Evolutionary conservation across 768 basidiomycete species (phyloP).

Genomic region (Boletellus emodensis): DNA sequence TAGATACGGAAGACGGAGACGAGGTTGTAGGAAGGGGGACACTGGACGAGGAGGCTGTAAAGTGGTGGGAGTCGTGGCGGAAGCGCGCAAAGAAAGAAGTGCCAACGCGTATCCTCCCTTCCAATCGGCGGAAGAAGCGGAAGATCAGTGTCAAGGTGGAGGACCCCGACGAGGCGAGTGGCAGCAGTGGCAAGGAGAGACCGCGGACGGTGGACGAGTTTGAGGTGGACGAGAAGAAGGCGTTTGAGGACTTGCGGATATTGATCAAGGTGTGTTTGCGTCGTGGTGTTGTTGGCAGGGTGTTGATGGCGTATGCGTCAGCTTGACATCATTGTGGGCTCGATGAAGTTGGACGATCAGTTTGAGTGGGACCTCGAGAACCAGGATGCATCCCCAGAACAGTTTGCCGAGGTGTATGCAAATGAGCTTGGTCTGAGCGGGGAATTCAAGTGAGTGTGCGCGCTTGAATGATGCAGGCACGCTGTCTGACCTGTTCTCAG

Average conservation of each 20-base stretch:
- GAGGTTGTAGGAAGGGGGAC: conserved; percentile 33
- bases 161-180: conserved; percentile 20
- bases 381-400: conserved; percentile 76
- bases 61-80: conserved; percentile 75
- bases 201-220: conserved; percentile 58
- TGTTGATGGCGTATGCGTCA: conserved; percentile 29
- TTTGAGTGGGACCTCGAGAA: conserved; percentile 98
- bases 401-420: conserved; percentile 84
- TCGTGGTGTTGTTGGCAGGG: background rate
- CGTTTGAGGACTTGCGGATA: conserved; percentile 87
- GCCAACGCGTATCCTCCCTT: conserved; percentile 24
- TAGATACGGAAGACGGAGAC: conserved; percentile 24
- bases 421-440: conserved; percentile 85
- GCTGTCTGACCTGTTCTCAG: conserved; percentile 40
- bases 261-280: conserved; percentile 71
- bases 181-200: conserved; percentile 37
- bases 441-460: conserved; percentile 76
- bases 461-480: background rate
- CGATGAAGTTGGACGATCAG: conserved; percentile 90
- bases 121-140: conserved; percentile 40
- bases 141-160: conserved; percentile 34
- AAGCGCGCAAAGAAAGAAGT: conserved; percentile 40
- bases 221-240: conserved; percentile 57
- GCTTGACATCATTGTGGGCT: conserved; percentile 94
- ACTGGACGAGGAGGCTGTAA: conserved; percentile 46